These are phyloP conservation scores for Lachnellula cervina DNA, from an alignment of 2,329 filamentous ascomycete genomes.

Conservation along the genomic window DNA sequence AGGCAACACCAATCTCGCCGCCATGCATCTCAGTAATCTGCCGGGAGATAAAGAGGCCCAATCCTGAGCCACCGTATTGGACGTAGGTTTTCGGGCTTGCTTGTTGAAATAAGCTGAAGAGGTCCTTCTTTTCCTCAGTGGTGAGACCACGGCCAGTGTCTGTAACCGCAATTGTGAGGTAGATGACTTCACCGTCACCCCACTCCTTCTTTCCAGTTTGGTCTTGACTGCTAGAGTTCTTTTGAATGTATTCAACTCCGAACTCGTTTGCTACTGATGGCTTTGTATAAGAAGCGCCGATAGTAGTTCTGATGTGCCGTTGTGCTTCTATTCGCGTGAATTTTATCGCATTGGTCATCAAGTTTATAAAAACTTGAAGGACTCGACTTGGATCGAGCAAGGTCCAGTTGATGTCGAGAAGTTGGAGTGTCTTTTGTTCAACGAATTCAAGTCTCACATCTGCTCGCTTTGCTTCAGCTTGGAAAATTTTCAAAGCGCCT, in stretches of 20 bases:
- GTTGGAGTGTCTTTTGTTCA: slow-evolving; percentile 55
- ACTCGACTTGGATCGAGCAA: slow-evolving; percentile 67
- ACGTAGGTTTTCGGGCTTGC: slow-evolving; percentile 71
- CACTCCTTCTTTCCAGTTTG: slow-evolving; percentile 13
- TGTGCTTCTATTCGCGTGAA: slow-evolving; percentile 65
- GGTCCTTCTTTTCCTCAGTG: slow-evolving; percentile 62
- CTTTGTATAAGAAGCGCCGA: slow-evolving; percentile 31
- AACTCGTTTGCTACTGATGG: slow-evolving; percentile 3
- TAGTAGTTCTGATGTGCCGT: slow-evolving; percentile 45
- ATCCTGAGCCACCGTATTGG: slow-evolving; percentile 70
- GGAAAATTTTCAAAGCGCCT: slow-evolving; percentile 70
- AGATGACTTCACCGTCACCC: slow-evolving; percentile 45
- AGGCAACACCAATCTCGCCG: slow-evolving; percentile 70
- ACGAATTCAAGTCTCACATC: slow-evolving; percentile 62
- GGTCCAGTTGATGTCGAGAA: slow-evolving; percentile 58
- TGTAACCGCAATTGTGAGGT: slow-evolving; percentile 67
- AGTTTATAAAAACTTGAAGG: slow-evolving; percentile 73
- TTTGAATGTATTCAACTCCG: slow-evolving; percentile 13
- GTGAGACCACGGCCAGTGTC: slow-evolving; percentile 71
- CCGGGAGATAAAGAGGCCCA: slow-evolving; percentile 73
- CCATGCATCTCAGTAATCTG: slow-evolving; percentile 74
- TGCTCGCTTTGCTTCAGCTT: slow-evolving; percentile 65
- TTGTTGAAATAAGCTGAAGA: slow-evolving; percentile 78
- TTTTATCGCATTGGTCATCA: slow-evolving; percentile 76
- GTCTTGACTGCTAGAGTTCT: slow-evolving; percentile 3